These are phyloP conservation scores for Chenopodium berlandieri DNA, from an alignment of 148 eudicot genomes.

Conservation along the genomic window DNA sequence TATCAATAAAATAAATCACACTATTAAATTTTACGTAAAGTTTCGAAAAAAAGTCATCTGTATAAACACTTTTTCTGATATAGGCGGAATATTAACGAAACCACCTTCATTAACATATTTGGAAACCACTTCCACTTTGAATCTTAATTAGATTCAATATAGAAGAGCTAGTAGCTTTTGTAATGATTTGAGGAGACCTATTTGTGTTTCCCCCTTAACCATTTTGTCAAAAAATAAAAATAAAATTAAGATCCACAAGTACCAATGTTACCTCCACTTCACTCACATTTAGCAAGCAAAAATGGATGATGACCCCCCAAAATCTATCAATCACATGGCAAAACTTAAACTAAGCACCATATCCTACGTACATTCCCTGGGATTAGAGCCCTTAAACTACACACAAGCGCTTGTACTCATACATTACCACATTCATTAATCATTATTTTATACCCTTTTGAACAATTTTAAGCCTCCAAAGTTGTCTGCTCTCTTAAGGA, in stretches of 20 bases:
- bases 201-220: background rate
- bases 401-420: conserved; percentile 8
- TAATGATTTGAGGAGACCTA: conserved; percentile 10
- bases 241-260: background rate
- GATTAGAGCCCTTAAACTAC: conserved; percentile 31
- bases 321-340: conserved; percentile 20
- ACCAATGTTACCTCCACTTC: conserved; percentile 15
- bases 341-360: conserved; percentile 4
- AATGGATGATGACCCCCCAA: conserved; percentile 3
- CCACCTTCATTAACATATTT: no score
- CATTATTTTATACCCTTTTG: background rate
- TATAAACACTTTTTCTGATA: no score
- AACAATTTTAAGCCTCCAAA: conserved; percentile 13
- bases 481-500: conserved; percentile 22
- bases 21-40: no score
- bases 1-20: no score
- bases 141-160: background rate
- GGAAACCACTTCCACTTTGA: background rate
- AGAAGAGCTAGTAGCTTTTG: background rate
- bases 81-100: no score
- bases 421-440: background rate
- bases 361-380: conserved; percentile 26
- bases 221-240: background rate
- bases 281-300: background rate
- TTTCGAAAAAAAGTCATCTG: no score